These are phyloP conservation scores for Pseudopediastrum boryanum DNA, from an alignment of 139 green algal genomes.

Conservation along the genomic window DNA sequence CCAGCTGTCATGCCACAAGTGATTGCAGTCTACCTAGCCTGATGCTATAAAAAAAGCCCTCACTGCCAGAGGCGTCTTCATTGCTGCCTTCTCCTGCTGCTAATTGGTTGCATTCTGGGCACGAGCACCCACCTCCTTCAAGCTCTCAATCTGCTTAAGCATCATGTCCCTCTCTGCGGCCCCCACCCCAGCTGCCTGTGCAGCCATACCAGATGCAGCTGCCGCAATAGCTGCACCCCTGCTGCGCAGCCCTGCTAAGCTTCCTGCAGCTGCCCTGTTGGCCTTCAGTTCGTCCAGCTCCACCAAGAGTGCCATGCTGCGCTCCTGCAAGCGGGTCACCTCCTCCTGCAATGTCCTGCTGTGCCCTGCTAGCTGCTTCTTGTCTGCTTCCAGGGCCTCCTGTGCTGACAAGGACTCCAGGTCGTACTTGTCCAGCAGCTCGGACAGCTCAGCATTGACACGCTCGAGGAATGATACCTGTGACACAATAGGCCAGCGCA, in stretches of 20 bases:
- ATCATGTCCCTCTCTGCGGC: constrained; percentile 46
- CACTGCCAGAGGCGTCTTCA: no score
- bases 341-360: constrained; percentile 40
- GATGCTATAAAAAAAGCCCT: no score
- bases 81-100: no score
- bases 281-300: constrained; percentile 44
- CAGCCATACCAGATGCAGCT: not conserved
- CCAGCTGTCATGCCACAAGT: no score
- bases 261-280: not conserved
- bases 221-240: not conserved
- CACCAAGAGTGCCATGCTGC: constrained; percentile 42
- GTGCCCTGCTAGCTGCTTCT: constrained; percentile 32
- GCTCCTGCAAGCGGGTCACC: constrained; percentile 49
- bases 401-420: constrained; percentile 27
- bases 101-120: no score
- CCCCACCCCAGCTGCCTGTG: not conserved
- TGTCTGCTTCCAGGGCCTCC: constrained; percentile 53
- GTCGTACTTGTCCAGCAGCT: constrained; percentile 57
- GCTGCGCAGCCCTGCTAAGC: not conserved
- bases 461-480: constrained; percentile 62
- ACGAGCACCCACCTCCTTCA: constrained; percentile 60
- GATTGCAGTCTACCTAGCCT: no score
- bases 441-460: constrained; percentile 68
- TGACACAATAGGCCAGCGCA: not conserved
- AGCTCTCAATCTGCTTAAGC: constrained; percentile 63